phyloP scores from a whole-genome alignment of 495 filamentous ascomycete genomes.

The Diplogelasinospora grovesii region DNA sequence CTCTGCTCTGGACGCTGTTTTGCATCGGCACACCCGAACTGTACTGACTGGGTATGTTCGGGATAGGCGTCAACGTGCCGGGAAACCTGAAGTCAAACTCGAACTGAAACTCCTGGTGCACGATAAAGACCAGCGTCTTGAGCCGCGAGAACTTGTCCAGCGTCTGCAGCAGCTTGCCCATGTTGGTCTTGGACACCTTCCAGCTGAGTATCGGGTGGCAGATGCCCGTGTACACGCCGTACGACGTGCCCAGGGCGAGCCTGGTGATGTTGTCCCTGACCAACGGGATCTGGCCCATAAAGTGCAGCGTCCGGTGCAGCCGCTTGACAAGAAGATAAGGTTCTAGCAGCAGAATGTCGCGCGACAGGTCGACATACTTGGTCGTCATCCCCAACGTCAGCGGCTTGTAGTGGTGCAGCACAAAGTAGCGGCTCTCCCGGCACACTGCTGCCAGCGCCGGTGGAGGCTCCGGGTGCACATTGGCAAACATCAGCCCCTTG shows the following conservation, averaged over 20 bases:
- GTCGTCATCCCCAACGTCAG: slow-evolving; percentile 39
- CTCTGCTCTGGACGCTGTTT: neutral
- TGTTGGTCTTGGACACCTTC: slow-evolving; percentile 43
- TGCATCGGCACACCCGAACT: neutral
- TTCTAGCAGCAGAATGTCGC: slow-evolving; percentile 44
- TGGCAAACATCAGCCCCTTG: slow-evolving; percentile 42
- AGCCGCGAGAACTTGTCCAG: slow-evolving; percentile 38
- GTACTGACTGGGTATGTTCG: slow-evolving; percentile 1
- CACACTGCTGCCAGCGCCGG: slow-evolving; percentile 41
- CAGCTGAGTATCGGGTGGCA: slow-evolving; percentile 40
- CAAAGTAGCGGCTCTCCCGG: slow-evolving; percentile 41
- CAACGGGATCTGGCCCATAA: slow-evolving; percentile 41
- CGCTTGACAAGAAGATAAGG: slow-evolving; percentile 44
- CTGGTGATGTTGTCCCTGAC: slow-evolving; percentile 36
- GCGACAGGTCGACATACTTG: slow-evolving; percentile 40
- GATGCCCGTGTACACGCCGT: slow-evolving; percentile 39
- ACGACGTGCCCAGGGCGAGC: slow-evolving; percentile 42
- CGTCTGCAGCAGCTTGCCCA: slow-evolving; percentile 36
- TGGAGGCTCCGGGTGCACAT: slow-evolving; percentile 40
- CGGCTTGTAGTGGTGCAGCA: slow-evolving; percentile 41
- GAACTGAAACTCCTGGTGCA: slow-evolving; percentile 44
- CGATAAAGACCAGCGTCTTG: slow-evolving; percentile 36
- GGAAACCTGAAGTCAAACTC: slow-evolving; percentile 34
- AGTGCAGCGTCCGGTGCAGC: slow-evolving; percentile 40
- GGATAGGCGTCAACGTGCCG: slow-evolving; percentile 20